Conservation (phyloP, 306 rosid genomes). For the Delonix regia region DNA sequence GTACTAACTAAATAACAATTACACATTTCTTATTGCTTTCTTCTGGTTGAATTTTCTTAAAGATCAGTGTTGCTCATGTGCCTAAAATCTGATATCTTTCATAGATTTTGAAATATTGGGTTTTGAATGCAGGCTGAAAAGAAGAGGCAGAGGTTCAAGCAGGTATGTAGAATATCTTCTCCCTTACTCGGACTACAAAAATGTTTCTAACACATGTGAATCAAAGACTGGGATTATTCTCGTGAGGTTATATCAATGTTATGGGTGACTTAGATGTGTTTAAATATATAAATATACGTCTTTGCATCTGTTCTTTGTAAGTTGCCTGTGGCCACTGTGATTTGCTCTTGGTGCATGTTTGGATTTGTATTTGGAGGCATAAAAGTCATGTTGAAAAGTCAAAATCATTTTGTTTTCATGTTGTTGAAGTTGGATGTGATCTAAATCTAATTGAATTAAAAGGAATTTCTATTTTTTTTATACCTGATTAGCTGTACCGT, state of each 20-base stretch:
- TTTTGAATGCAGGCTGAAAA: conserved; percentile 64
- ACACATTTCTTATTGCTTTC: not conserved
- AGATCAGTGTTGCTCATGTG: conserved; percentile 17
- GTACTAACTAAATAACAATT: not conserved
- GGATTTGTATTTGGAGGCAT: not conserved
- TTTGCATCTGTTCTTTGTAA: not conserved
- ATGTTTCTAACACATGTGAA: not conserved
- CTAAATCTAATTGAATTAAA: not conserved
- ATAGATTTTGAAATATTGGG: conserved; percentile 26
- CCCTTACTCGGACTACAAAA: not conserved
- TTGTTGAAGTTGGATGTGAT: too few relatives aligned
- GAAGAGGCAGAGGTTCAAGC: conserved; percentile 54
- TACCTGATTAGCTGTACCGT: conserved; percentile 1
- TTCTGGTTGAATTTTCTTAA: not conserved
- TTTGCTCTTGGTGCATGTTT: not conserved
- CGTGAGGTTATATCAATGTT: not conserved
- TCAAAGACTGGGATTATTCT: not conserved
- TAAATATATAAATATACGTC: not conserved
- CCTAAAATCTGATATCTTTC: conserved; percentile 26
- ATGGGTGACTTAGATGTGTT: not conserved
- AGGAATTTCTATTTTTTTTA: not conserved
- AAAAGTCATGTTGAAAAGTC: not conserved
- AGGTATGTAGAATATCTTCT: conserved; percentile 47
- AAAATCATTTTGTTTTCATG: not conserved
- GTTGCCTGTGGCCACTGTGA: not conserved